Evolutionary conservation across 2,329 filamentous ascomycete genomes (phyloP).

Genomic region (Calycina herbarum): DNA sequence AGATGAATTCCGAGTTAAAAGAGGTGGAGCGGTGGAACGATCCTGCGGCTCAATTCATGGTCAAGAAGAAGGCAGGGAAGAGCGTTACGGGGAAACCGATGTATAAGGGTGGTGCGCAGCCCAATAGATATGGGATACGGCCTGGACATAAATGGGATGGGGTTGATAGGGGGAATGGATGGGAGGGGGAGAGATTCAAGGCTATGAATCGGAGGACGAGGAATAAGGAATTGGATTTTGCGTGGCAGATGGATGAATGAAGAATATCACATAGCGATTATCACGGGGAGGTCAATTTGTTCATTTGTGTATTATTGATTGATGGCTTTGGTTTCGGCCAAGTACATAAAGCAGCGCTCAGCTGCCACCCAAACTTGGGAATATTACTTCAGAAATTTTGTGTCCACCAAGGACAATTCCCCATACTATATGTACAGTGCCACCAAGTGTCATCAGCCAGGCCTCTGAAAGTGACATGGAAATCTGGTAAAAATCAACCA

Average conservation of each 20-base stretch:
- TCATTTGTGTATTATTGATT: background rate
- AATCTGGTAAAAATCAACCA: background rate
- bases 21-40: conserved; percentile 85
- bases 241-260: conserved; percentile 94
- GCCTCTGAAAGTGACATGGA: background rate
- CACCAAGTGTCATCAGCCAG: background rate
- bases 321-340: background rate
- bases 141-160: conserved; percentile 97
- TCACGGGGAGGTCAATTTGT: background rate
- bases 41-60: conserved; percentile 81
- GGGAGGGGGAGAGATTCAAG: conserved; percentile 90
- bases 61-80: conserved; percentile 37
- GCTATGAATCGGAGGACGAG: conserved; percentile 77
- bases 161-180: conserved; percentile 89
- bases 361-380: background rate
- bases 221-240: conserved; percentile 79
- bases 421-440: background rate
- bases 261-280: background rate
- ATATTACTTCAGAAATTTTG: background rate
- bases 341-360: background rate
- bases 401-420: background rate
- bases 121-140: conserved; percentile 90
- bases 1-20: conserved; percentile 81
- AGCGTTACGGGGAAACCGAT: conserved; percentile 40
- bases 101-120: conserved; percentile 78